A percentile compares a stretch with the other conserved stretches of the same genome.
Evolutionary conservation across 495 filamentous ascomycete species (phyloP).

Genomic region (Astrocystis sublimbata): DNA sequence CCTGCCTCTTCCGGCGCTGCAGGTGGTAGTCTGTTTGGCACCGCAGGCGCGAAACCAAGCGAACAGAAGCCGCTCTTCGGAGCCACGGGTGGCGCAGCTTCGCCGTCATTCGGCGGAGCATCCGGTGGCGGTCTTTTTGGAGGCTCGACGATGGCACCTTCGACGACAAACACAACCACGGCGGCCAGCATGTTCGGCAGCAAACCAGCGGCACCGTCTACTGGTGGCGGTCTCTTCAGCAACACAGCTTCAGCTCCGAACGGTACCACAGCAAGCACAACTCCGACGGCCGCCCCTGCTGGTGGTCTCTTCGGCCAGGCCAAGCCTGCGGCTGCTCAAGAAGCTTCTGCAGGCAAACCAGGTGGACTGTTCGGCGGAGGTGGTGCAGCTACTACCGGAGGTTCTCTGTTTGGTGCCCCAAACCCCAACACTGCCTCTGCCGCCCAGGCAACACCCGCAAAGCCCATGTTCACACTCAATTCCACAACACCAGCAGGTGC

Average conservation of each 20-base stretch:
- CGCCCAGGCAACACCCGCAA: constrained; percentile 32
- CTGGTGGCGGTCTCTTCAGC: constrained; percentile 37
- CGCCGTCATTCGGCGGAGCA: constrained; percentile 34
- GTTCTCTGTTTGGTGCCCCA: constrained; percentile 42
- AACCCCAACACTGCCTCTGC: constrained; percentile 39
- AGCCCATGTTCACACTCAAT: constrained; percentile 47
- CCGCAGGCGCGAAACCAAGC: constrained; percentile 30
- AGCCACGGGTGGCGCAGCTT: constrained; percentile 21
- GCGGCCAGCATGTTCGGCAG: constrained; percentile 28
- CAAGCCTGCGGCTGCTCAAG: constrained; percentile 16
- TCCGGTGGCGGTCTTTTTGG: constrained; percentile 42
- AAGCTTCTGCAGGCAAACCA: constrained; percentile 34
- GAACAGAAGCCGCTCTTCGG: constrained; percentile 40
- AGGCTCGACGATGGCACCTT: constrained; percentile 18
- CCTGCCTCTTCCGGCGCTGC: constrained; percentile 24
- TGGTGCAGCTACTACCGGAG: constrained; percentile 23
- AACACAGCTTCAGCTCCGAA: constrained; percentile 32
- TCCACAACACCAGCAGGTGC: constrained; percentile 68
- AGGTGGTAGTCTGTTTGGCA: constrained; percentile 54
- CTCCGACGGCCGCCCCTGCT: constrained; percentile 32
- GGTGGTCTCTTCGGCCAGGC: constrained; percentile 24
- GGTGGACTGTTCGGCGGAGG: constrained; percentile 46
- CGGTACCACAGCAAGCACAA: constrained; percentile 38
- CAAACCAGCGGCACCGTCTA: constrained; percentile 28
- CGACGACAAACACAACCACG: no score